Percentiles rank a stretch among this genome's conserved stretches.
Evolutionary conservation across 2,329 filamentous ascomycete genomes (phyloP).

Genomic region (Microascus cirrosus): DNA sequence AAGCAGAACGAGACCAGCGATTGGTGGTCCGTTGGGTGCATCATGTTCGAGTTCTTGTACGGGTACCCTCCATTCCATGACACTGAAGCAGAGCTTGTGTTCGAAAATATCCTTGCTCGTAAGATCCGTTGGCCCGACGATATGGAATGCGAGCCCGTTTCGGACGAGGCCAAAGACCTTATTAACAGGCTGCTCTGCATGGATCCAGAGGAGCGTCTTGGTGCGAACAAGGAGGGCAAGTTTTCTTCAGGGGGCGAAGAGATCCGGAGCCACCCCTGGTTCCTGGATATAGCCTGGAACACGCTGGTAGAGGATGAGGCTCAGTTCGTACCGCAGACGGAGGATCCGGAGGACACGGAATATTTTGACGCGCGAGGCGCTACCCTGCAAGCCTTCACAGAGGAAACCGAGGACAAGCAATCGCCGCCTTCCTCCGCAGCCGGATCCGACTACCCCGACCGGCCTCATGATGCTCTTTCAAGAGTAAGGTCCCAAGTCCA

Average conservation of each 20-base stretch:
- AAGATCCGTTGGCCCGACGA: slow-evolving; percentile 89
- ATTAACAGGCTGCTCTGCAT: slow-evolving; percentile 87
- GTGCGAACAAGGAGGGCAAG: slow-evolving; percentile 75
- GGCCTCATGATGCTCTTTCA: slow-evolving; percentile 89
- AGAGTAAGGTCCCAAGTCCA: slow-evolving; percentile 82
- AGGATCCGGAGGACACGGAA: slow-evolving; percentile 94
- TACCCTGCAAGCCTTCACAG: slow-evolving; percentile 81
- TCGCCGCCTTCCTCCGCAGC: slow-evolving; percentile 62
- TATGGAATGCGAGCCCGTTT: slow-evolving; percentile 60
- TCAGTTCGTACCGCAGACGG: slow-evolving; percentile 83
- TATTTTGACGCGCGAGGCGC: slow-evolving; percentile 93
- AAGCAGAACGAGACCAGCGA: slow-evolving; percentile 97
- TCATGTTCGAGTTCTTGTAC: slow-evolving; percentile 91
- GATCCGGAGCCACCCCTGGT: slow-evolving; percentile 84
- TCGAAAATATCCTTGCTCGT: slow-evolving; percentile 87
- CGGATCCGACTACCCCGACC: slow-evolving; percentile 68
- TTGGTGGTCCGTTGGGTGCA: slow-evolving; percentile 99
- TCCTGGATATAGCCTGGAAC: slow-evolving; percentile 78
- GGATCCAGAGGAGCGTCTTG: slow-evolving; percentile 71
- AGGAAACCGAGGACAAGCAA: slow-evolving; percentile 84
- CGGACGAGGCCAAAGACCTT: slow-evolving; percentile 80
- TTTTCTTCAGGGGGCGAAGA: slow-evolving; percentile 78
- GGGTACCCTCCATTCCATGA: slow-evolving; percentile 93
- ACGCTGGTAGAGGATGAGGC: slow-evolving; percentile 89
- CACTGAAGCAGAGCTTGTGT: slow-evolving; percentile 79